These are phyloP conservation scores for Pseudofabraea citricarpa DNA, from an alignment of 2,329 filamentous ascomycete genomes.

Conservation along the genomic window DNA sequence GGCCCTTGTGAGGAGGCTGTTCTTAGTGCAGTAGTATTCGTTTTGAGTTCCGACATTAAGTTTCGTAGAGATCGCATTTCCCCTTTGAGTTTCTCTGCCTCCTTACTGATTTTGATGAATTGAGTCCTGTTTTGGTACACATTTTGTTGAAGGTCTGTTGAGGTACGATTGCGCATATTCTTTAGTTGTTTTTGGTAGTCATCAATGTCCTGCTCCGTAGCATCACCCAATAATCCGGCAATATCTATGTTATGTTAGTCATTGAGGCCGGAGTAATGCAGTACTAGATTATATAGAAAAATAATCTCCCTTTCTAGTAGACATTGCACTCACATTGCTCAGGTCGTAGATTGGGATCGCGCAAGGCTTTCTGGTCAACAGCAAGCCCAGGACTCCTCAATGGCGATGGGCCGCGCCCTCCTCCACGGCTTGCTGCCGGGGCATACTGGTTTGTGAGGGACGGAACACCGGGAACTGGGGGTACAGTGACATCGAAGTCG, in stretches of 20 bases:
- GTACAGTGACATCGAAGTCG: constrained; percentile 62
- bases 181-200: constrained; percentile 24
- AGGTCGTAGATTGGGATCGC: constrained; percentile 72
- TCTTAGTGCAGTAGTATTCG: constrained; percentile 64
- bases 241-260: constrained; percentile 34
- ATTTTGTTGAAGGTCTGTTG: constrained; percentile 78
- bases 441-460: constrained; percentile 49
- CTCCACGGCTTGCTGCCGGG: constrained; percentile 15
- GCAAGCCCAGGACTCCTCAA: constrained; percentile 49
- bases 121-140: constrained; percentile 96
- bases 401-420: constrained; percentile 21
- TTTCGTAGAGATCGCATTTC: constrained; percentile 91
- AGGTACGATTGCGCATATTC: constrained; percentile 26
- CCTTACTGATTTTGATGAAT: constrained; percentile 99
- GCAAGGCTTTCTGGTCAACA: constrained; percentile 72
- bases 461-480: constrained; percentile 71
- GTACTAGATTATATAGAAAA: no score
- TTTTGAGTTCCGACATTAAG: constrained; percentile 88
- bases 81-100: constrained; percentile 93
- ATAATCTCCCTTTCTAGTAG: background rate
- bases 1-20: constrained; percentile 51
- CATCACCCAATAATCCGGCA: constrained; percentile 34
- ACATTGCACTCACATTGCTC: constrained; percentile 53
- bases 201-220: constrained; percentile 28
- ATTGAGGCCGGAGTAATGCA: no score